Conservation (phyloP, 73 alveolate genomes). For the Durusdinium trenchii region DNA sequence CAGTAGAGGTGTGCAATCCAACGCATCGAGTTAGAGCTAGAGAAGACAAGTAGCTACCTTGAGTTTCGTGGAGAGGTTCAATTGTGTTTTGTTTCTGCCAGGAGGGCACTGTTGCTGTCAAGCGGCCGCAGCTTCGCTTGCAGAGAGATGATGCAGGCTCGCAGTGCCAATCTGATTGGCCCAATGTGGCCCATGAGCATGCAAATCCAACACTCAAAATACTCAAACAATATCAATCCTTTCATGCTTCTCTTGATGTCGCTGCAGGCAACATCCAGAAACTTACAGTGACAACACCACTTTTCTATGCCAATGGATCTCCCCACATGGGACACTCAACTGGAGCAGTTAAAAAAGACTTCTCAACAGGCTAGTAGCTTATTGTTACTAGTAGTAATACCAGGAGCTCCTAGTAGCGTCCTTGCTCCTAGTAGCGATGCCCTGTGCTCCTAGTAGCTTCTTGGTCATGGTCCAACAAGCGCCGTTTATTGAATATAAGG, state of each 20-base stretch:
- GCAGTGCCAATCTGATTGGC: neutral
- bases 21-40: too few species aligned
- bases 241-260: too few species aligned
- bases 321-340: slow-evolving; percentile 63
- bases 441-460: neutral
- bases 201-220: too few species aligned
- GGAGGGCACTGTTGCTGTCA: neutral
- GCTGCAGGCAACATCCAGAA: slow-evolving; percentile 44
- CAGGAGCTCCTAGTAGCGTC: too few species aligned
- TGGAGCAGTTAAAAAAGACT: too few species aligned
- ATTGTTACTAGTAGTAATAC: too few species aligned
- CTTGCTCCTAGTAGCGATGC: too few species aligned
- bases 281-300: slow-evolving; percentile 62
- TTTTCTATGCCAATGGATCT: slow-evolving; percentile 89
- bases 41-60: too few species aligned
- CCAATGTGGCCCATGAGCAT: neutral
- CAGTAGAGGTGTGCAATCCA: too few species aligned
- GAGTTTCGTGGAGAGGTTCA: too few species aligned
- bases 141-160: slow-evolving; percentile 37
- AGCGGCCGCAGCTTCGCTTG: slow-evolving; percentile 21
- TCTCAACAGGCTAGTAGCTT: too few species aligned
- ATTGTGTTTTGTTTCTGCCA: neutral
- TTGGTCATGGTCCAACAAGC: neutral
- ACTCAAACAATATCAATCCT: too few species aligned
- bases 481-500: neutral